phyloP scores from a whole-genome alignment of 345 rosid genomes.

The Boechera retrofracta region DNA sequence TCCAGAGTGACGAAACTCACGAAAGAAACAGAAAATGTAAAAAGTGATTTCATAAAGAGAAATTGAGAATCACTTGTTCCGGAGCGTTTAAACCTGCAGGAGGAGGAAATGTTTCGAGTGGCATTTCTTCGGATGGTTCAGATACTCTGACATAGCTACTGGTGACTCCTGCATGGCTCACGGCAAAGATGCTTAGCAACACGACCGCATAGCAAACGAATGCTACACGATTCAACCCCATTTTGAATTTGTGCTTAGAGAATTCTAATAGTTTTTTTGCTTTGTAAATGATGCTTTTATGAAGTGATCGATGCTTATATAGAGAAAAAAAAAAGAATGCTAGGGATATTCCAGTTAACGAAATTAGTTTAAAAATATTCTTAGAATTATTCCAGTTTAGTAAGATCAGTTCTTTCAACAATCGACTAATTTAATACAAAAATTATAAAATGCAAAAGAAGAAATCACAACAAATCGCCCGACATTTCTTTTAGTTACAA shows the following conservation, averaged over 20 bases:
- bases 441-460: too few relatives aligned
- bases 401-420: neutral
- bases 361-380: neutral
- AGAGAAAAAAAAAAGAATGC: neutral
- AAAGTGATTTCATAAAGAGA: neutral
- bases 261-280: neutral
- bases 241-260: neutral
- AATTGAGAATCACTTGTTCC: conserved; percentile 29
- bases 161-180: conserved; percentile 36
- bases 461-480: too few relatives aligned
- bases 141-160: conserved; percentile 24
- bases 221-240: neutral
- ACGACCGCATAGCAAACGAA: neutral
- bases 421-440: too few relatives aligned
- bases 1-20: too few relatives aligned
- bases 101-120: conserved; percentile 41
- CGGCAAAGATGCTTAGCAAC: neutral
- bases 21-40: neutral
- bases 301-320: neutral
- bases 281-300: neutral
- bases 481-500: too few relatives aligned
- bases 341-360: neutral
- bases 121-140: conserved; percentile 41
- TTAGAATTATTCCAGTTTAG: neutral
- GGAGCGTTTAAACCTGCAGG: conserved; percentile 40